Evolutionary conservation across 192 early-diverging fungal genomes (phyloP).

Genomic region (Coemansia guatemalensis): DNA sequence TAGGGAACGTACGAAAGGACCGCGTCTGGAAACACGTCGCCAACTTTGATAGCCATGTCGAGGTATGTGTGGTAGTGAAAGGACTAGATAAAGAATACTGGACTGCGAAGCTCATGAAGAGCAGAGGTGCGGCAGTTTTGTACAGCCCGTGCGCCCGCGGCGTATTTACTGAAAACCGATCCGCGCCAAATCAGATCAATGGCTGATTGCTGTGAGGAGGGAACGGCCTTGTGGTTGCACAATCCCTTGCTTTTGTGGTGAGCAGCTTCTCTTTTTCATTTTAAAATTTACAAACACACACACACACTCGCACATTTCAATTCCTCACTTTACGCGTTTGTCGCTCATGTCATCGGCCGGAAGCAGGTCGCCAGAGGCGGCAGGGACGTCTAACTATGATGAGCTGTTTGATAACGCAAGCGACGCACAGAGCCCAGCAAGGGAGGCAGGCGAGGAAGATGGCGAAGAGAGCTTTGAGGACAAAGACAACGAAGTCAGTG

Average conservation of each 20-base stretch:
- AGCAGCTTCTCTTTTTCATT: no score
- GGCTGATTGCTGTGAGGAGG: neutral
- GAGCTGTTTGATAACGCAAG: constrained; percentile 7
- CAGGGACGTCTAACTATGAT: neutral
- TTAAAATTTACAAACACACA: no score
- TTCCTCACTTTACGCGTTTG: neutral
- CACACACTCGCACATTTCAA: no score
- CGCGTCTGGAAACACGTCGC: constrained; percentile 57
- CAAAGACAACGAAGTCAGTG: neutral
- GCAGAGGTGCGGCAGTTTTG: neutral
- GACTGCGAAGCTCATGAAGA: neutral
- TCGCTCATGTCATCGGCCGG: constrained; percentile 8
- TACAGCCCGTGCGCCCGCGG: no score
- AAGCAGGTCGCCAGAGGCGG: constrained; percentile 10
- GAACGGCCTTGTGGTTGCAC: neutral
- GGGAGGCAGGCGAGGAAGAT: neutral
- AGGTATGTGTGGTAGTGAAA: neutral
- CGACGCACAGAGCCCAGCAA: neutral
- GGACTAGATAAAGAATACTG: neutral
- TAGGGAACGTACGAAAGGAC: constrained; percentile 57
- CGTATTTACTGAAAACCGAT: neutral
- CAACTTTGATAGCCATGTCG: constrained; percentile 53
- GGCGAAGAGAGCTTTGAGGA: neutral
- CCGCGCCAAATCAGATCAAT: neutral
- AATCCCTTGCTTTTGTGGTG: neutral